Evolutionary conservation across 108 stramenopile genomes (phyloP), one percentile per base, ranked within the genome.

Genomic region (Chaetoceros tenuissimus): DNA sequence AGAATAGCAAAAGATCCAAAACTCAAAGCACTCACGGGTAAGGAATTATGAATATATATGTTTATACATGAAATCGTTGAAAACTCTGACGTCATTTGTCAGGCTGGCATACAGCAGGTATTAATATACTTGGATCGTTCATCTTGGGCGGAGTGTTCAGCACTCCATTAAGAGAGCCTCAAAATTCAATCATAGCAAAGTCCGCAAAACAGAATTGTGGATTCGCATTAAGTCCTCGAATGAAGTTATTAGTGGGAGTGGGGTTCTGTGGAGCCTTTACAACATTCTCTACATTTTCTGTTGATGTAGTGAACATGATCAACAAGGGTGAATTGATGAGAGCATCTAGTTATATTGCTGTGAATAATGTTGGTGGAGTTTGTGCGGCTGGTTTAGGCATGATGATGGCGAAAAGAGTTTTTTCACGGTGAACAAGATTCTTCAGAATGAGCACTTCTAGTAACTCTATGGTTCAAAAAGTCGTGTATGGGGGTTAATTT

Each of bases 261-360:
- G 87, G 87, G 31, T 80, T 81, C 46, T 85, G 84, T 71, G 80
- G 87, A 1, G 68, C 73, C 21, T 88, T 82, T 66, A 88, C 87
- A 3, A 88, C 87, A 3, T 88, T 88, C 66, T 70, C 67, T 0
- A 88, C 87, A 8, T 88, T 71, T 65, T 74, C 78, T 24, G 77
- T 80, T 0, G 87, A 88, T 62, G 77, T 88, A 18, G 70, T 82
- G 5, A 67, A 55, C 2, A 76, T 81, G 75, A 23, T 88, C 25
- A 46, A 53, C 3, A 70, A 68, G 52, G 87, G 82, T 0, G 69
- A 81, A 29, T 58, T 59, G 1, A 26, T 27, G 3, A 69, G 63
- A 28, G 87, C 87, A 20, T 45, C 78, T 16, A 50, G 69, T 18
- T 88, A 84, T 61, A 66, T 80, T 1, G 53, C 64, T 13, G 65